These are phyloP conservation scores for Dactylellina haptotyla DNA, from an alignment of 2,329 filamentous ascomycete genomes.

Conservation along the genomic window DNA sequence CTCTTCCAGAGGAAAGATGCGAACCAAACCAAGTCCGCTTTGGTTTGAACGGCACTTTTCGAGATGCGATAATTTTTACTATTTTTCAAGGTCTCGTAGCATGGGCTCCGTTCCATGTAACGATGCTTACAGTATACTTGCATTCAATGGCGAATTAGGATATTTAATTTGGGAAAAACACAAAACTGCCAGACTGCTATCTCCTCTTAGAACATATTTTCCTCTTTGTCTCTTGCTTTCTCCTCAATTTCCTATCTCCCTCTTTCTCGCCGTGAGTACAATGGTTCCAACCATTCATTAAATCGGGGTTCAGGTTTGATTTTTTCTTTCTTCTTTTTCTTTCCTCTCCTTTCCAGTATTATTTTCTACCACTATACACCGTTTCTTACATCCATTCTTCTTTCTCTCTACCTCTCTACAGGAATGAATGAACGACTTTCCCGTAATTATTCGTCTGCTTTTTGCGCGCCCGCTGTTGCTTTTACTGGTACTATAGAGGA, in stretches of 20 bases:
- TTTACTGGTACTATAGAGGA: slow-evolving; percentile 46
- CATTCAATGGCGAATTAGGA: slow-evolving; percentile 53
- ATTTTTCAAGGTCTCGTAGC: slow-evolving; percentile 16
- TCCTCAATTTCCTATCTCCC: slow-evolving; percentile 13
- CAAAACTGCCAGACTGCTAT: slow-evolving; percentile 35
- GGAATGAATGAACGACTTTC: slow-evolving; percentile 50
- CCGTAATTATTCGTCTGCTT: slow-evolving; percentile 20
- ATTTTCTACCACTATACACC: slow-evolving; percentile 8
- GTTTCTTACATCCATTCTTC: not conserved
- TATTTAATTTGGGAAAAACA: slow-evolving; percentile 47
- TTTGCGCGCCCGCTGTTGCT: slow-evolving; percentile 24
- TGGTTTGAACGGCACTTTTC: slow-evolving; percentile 1
- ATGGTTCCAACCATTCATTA: slow-evolving; percentile 51
- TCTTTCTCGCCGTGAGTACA: slow-evolving; percentile 34
- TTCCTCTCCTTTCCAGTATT: not conserved
- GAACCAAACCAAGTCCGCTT: slow-evolving; percentile 19
- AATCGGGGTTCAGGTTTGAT: slow-evolving; percentile 54
- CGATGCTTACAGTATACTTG: slow-evolving; percentile 45
- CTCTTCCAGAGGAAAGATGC: slow-evolving; percentile 41
- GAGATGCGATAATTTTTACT: not conserved
- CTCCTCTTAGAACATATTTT: slow-evolving; percentile 20
- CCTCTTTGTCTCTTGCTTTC: slow-evolving; percentile 10
- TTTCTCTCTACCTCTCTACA: slow-evolving; percentile 15
- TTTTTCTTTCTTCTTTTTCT: slow-evolving; percentile 21
- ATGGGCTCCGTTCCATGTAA: slow-evolving; percentile 6